A percentile compares a stretch with the other conserved stretches of the same genome.
Evolutionary conservation across 140 eudicot genomes (phyloP).

Genomic region (Cichorium intybus): DNA sequence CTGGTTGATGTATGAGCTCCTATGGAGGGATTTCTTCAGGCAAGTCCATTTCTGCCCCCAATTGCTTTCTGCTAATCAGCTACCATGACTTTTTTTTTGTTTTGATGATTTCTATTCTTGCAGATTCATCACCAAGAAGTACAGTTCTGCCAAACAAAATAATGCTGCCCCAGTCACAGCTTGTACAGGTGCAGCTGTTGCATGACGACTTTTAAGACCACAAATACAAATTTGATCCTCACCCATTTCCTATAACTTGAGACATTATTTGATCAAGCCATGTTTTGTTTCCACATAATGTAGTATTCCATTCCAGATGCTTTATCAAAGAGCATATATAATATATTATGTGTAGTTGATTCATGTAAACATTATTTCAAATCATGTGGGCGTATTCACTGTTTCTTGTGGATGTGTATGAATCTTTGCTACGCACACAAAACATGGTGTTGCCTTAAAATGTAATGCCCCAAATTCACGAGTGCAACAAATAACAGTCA

Average conservation of each 20-base stretch:
- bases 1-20: conserved; percentile 87
- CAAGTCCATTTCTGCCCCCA: conserved; percentile 17
- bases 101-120: neutral
- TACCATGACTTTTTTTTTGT: neutral
- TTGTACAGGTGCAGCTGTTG: conserved; percentile 75
- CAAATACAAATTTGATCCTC: neutral
- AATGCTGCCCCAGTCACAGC: conserved; percentile 84
- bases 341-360: conserved; percentile 10
- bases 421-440: no score
- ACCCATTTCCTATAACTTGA: neutral
- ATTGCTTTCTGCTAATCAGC: neutral
- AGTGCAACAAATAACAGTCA: neutral
- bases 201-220: conserved; percentile 37
- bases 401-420: conserved; percentile 7
- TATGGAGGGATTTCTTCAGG: conserved; percentile 99
- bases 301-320: conserved; percentile 7
- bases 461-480: no score
- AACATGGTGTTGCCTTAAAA: no score
- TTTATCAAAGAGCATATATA: neutral
- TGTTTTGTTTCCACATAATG: conserved; percentile 8
- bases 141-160: conserved; percentile 67
- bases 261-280: neutral
- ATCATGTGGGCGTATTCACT: neutral
- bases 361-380: conserved; percentile 12
- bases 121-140: conserved; percentile 93